Conservation (phyloP, 768 basidiomycete species). For the Punctularia strigosozonata region DNA sequence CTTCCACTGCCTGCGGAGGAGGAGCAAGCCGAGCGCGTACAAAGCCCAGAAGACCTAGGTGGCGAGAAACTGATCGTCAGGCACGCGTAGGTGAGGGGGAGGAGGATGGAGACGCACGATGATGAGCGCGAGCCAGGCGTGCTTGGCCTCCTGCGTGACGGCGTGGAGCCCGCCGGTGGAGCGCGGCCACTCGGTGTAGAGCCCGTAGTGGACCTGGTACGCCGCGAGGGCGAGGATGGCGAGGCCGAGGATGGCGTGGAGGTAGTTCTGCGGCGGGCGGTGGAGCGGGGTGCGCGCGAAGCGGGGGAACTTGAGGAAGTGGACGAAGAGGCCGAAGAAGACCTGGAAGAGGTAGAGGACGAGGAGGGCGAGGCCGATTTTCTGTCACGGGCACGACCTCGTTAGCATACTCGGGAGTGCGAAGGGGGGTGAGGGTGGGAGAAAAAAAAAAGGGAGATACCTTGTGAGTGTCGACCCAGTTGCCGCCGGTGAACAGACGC, state of each 20-base stretch:
- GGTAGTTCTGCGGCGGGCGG: slow-evolving; percentile 33
- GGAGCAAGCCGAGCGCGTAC: slow-evolving; percentile 28
- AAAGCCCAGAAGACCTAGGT: slow-evolving; percentile 10
- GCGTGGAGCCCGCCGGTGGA: slow-evolving; percentile 5
- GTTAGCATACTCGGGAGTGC: neutral
- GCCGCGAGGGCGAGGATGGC: slow-evolving; percentile 41
- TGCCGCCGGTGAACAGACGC: neutral
- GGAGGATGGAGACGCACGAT: slow-evolving; percentile 8
- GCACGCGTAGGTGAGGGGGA: neutral
- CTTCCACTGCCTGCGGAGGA: slow-evolving; percentile 34
- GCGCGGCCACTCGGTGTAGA: slow-evolving; percentile 9
- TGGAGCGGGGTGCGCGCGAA: slow-evolving; percentile 20
- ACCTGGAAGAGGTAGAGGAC: slow-evolving; percentile 42
- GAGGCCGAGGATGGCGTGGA: slow-evolving; percentile 37
- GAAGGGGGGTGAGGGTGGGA: neutral
- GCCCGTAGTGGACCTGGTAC: slow-evolving; percentile 21
- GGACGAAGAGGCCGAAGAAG: slow-evolving; percentile 35
- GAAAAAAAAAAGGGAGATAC: slow-evolving; percentile 3
- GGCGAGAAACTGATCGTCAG: neutral
- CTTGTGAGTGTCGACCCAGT: slow-evolving; percentile 27
- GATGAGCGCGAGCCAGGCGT: slow-evolving; percentile 10
- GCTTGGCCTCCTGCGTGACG: slow-evolving; percentile 5
- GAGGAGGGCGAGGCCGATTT: slow-evolving; percentile 39
- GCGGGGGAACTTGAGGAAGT: slow-evolving; percentile 34
- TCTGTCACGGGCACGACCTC: slow-evolving; percentile 22